Percentiles rank a stretch among this genome's conserved stretches.
Evolutionary conservation across 164 flowering plant species (phyloP).

Genomic region (Chimonanthus salicifolius): DNA sequence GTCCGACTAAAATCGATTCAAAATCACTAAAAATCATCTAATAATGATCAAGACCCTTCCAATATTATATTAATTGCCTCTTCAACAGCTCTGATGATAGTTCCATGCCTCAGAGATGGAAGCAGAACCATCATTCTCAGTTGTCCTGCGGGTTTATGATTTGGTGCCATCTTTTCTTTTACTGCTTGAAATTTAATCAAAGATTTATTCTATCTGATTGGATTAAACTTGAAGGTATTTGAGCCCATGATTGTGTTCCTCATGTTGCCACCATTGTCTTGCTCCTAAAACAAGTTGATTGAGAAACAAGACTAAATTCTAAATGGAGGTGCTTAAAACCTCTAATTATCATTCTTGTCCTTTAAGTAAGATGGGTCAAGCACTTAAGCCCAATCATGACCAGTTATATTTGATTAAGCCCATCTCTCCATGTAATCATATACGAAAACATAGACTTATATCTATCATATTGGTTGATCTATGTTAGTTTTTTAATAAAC

Average conservation of each 20-base stretch:
- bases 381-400: background rate
- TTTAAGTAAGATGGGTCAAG: background rate
- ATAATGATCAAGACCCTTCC: too few relatives aligned
- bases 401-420: too few relatives aligned
- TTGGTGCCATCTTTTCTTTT: background rate
- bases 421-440: too few relatives aligned
- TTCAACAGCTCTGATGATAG: too few relatives aligned
- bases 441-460: too few relatives aligned
- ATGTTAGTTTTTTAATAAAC: too few relatives aligned
- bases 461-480: too few relatives aligned
- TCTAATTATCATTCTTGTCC: background rate
- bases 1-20: too few relatives aligned
- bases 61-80: too few relatives aligned
- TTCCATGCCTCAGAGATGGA: background rate
- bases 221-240: background rate
- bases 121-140: background rate
- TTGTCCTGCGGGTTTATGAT: background rate
- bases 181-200: background rate
- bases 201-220: background rate
- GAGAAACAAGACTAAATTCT: background rate
- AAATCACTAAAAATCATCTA: too few relatives aligned
- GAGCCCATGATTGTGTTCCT: background rate
- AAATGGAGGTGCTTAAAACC: background rate
- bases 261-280: background rate
- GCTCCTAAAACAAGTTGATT: background rate